phyloP scores from a whole-genome alignment of 2,329 filamentous ascomycete species.

The Stagonosporopsis cucurbitacearum region DNA sequence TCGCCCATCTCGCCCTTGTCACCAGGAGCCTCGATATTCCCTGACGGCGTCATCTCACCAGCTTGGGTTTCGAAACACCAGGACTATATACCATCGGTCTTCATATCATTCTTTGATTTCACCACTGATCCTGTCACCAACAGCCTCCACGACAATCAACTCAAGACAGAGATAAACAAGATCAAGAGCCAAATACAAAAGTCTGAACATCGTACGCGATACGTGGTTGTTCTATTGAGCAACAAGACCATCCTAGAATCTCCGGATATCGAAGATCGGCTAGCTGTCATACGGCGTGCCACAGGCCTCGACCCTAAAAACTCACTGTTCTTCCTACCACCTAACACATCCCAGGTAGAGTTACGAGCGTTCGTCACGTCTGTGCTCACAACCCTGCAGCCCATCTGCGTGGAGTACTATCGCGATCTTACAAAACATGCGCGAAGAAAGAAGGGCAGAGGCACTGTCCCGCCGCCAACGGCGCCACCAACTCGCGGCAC shows the following conservation, averaged over 20 bases:
- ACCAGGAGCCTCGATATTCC: conserved; percentile 81
- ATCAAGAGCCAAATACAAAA: conserved; percentile 71
- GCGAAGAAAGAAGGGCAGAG: conserved; percentile 83
- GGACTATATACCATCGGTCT: conserved; percentile 77
- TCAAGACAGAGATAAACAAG: conserved; percentile 85
- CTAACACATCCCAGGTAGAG: conserved; percentile 73
- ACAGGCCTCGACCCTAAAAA: conserved; percentile 83
- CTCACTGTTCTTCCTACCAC: conserved; percentile 80
- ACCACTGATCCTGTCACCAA: conserved; percentile 74
- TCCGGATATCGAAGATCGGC: conserved; percentile 73
- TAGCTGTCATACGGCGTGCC: conserved; percentile 78
- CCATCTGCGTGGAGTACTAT: conserved; percentile 85
- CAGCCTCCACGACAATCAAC: conserved; percentile 81
- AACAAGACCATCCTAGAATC: conserved; percentile 67
- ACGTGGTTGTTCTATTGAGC: conserved; percentile 78
- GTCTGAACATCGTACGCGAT: conserved; percentile 78
- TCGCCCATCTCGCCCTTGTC: conserved; percentile 91
- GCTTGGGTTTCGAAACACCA: conserved; percentile 92
- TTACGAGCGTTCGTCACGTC: conserved; percentile 75
- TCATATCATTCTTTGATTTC: conserved; percentile 81
- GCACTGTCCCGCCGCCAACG: conserved; percentile 78
- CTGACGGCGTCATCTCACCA: conserved; percentile 84
- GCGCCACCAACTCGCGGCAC: conserved; percentile 82
- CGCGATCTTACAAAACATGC: conserved; percentile 91
- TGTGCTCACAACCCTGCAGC: conserved; percentile 75